These are phyloP conservation scores for Aureobasidium sp. DNA, from an alignment of 2,329 filamentous ascomycete genomes.

Conservation along the genomic window DNA sequence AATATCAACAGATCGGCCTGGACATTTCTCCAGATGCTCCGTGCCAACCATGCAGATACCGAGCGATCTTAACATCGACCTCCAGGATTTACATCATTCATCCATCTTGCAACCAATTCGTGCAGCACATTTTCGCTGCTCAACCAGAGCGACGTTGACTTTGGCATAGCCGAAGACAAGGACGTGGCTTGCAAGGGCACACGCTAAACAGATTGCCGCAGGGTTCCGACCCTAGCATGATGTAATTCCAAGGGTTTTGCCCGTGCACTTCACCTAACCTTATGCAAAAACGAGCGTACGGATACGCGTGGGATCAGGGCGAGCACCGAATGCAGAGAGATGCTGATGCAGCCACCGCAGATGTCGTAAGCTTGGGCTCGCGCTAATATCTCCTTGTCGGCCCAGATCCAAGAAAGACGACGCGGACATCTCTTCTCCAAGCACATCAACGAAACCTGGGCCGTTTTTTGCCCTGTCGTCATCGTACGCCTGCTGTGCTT, in stretches of 20 bases:
- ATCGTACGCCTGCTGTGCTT: neutral
- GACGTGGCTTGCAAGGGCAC: neutral
- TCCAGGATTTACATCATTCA: neutral
- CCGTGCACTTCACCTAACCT: neutral
- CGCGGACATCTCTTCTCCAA: neutral
- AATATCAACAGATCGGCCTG: neutral
- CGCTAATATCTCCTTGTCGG: neutral
- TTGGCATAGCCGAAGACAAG: neutral
- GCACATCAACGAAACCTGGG: slow-evolving; percentile 3
- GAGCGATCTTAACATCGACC: neutral
- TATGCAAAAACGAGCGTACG: neutral
- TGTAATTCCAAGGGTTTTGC: neutral
- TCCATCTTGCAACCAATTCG: neutral
- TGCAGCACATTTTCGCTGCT: neutral
- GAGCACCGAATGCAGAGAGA: neutral
- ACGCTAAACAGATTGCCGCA: slow-evolving; percentile 1
- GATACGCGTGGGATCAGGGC: neutral
- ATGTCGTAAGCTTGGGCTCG: slow-evolving; percentile 3
- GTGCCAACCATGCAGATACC: neutral
- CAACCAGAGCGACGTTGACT: neutral
- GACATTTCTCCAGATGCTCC: neutral
- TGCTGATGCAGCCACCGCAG: neutral
- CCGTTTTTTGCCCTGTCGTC: slow-evolving; percentile 5
- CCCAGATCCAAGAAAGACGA: neutral
- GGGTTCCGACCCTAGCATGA: neutral